Evolutionary conservation across 495 filamentous ascomycete genomes (phyloP), one percentile per base, ranked within the genome.

Genomic region (Zalerion maritima): DNA sequence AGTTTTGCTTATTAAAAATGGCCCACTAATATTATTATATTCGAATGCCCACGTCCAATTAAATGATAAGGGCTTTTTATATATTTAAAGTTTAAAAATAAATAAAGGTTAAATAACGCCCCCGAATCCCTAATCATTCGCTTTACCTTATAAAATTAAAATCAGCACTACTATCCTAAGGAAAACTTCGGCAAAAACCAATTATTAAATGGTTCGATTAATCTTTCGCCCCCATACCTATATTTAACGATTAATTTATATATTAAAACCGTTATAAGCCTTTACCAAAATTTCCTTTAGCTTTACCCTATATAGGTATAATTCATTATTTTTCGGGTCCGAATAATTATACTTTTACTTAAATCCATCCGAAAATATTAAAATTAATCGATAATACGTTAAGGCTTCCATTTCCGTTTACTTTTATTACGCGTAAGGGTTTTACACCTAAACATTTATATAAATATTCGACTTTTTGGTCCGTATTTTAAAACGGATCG

Each of bases 91-190:
- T 33, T 33, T 14, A 26, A 33, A 26, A 26, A 26, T 33, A 19
- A 20, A 26, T 33, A 33, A 33, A 3, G 14, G 14, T 26, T 21
- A 33, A 20, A 26, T 16, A 10, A 21, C 21, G 64, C 71, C 68
- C 67, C 68, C 69, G 72, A 65, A 67, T 71, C 69, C 73, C 69
- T 75, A 74, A 75, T 75, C 65, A 75, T 75, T 75, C 67, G 69
- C 71, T 74, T 75, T 75, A 75, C 71, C 69, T 73, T 65, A 75
- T 75, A 73, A 73, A 74, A 72, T 67, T 73, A 62, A 71, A 63
- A 55, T 64, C 62, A 64, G 69, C 67, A 71, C 70, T 76, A 64
- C 68, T 76, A 76, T 76, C 64, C 69, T 75, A 60, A 75, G 67
- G 67, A 65, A 75, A 74, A 74, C 70, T 75, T 75, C 66, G 65